A percentile compares a stretch with the other conserved stretches of the same genome.
Conservation (phyloP, 1,139 yeast genomes). For the Yarrowia galli region DNA sequence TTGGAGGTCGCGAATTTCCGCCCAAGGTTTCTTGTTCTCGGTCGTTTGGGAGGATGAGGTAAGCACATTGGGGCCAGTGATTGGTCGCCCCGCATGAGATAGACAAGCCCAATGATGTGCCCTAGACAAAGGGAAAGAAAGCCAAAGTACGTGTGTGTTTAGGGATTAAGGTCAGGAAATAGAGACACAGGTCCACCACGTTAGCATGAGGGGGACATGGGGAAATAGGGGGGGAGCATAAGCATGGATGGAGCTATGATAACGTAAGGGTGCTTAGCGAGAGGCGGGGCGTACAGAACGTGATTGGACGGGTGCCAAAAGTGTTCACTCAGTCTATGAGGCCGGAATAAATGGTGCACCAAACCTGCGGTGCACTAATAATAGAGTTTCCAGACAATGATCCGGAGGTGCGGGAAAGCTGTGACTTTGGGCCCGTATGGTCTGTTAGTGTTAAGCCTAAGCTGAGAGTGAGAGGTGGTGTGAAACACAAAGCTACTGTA, state of each 20-base stretch:
- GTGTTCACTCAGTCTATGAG: not conserved
- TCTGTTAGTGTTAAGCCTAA: constrained; percentile 25
- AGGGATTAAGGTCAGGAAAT: constrained; percentile 3
- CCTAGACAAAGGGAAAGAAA: not conserved
- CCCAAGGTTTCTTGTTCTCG: constrained; percentile 20
- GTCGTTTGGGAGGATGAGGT: constrained; percentile 28
- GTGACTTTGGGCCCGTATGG: constrained; percentile 5
- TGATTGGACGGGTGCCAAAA: not conserved
- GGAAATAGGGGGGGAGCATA: not conserved
- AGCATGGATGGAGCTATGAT: constrained; percentile 14
- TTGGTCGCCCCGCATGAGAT: constrained; percentile 30
- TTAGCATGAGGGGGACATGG: constrained; percentile 23
- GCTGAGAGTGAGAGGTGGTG: constrained; percentile 17
- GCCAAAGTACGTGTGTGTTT: not conserved
- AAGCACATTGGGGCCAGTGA: constrained; percentile 8
- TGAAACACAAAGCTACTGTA: constrained; percentile 27
- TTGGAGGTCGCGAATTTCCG: constrained; percentile 11
- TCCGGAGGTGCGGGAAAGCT: constrained; percentile 24
- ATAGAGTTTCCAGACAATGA: constrained; percentile 24
- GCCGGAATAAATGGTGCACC: constrained; percentile 18
- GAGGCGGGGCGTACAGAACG: not conserved
- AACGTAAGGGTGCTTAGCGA: constrained; percentile 16
- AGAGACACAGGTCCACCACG: not conserved
- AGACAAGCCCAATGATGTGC: constrained; percentile 21
- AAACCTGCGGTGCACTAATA: constrained; percentile 9